Evolutionary conservation across 768 basidiomycete species (phyloP), one percentile per base, ranked within the genome.

Genomic region (Pleurotus salmoneostramineus): DNA sequence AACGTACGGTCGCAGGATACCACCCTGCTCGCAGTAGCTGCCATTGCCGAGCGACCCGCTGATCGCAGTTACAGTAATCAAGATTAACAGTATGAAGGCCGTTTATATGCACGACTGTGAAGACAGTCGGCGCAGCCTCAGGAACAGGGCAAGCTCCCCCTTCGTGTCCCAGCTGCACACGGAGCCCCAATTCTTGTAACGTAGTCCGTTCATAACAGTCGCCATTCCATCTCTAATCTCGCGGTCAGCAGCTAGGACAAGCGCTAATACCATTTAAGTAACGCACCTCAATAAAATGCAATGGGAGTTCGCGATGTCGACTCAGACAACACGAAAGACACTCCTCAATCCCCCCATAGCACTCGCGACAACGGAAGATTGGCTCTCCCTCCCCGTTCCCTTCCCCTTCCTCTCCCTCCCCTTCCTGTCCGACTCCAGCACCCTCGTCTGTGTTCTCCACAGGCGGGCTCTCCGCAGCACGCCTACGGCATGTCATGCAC

Each of bases 31-130:
- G n/a, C n/a, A n/a, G n/a, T n/a, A n/a, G n/a, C n/a, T n/a, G n/a
- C 10, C n/a, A n/a, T n/a, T n/a, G n/a, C n/a, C n/a, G n/a, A n/a
- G n/a, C n/a, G n/a, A n/a, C n/a, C 6, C 5, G 21, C 4, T 54
- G 31, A 12, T 31, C 36, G 36, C 71, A 72, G 12, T 50, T 56
- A 55, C 71, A 72, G 52, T 61, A 70, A 4, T 57, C 33, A 1
- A 70, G 54, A n/a, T 35, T 12, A 4, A 71, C 59, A 0, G 14
- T 10, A 57, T 71, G 71, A n/a, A 67, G 54, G 4, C 69, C 69
- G 31, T 62, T 69, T 27, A 57, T 55, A 44, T 69, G 52, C 11
- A 71, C 21, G 4, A 70, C 57, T 1, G 64, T 50, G 54, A 69
- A 62, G 1, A 47, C 45, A 17, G 50, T 49, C 12, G 15, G 27